phyloP scores from a whole-genome alignment of 257 asterid genomes.

The Solanum clarkiae region DNA sequence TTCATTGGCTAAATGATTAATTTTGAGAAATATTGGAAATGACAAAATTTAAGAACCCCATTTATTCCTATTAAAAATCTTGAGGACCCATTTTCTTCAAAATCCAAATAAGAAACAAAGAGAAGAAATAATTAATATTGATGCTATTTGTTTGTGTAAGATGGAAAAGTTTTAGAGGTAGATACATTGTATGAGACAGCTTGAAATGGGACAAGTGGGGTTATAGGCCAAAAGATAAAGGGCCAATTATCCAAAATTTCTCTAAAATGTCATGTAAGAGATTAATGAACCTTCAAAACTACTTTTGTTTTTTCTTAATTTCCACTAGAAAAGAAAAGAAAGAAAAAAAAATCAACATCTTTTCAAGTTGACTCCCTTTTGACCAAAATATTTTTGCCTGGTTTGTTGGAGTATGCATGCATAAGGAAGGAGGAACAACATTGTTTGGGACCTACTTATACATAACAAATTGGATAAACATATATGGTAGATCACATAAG shows the following conservation, averaged over 20 bases:
- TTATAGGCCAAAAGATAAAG: constrained; percentile 6
- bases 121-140: background rate
- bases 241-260: constrained; percentile 5
- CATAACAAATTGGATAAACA: constrained; percentile 29
- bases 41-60: background rate
- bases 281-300: constrained; percentile 12
- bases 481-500: constrained; percentile 19
- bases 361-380: constrained; percentile 37
- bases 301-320: constrained; percentile 21
- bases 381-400: constrained; percentile 34
- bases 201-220: constrained; percentile 18
- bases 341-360: background rate
- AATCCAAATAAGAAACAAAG: background rate
- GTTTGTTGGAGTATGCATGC: constrained; percentile 63
- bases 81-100: background rate
- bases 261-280: constrained; percentile 1
- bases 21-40: constrained; percentile 6
- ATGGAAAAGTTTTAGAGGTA: background rate
- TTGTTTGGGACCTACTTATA: constrained; percentile 21
- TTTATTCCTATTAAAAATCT: background rate
- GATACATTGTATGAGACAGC: constrained; percentile 31
- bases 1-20: constrained; percentile 28
- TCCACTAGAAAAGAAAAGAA: background rate
- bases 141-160: background rate
- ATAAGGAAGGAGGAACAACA: constrained; percentile 21